Evolutionary conservation across 108 stramenopile genomes (phyloP).

Genomic region (Stephanodiscus minutulus): DNA sequence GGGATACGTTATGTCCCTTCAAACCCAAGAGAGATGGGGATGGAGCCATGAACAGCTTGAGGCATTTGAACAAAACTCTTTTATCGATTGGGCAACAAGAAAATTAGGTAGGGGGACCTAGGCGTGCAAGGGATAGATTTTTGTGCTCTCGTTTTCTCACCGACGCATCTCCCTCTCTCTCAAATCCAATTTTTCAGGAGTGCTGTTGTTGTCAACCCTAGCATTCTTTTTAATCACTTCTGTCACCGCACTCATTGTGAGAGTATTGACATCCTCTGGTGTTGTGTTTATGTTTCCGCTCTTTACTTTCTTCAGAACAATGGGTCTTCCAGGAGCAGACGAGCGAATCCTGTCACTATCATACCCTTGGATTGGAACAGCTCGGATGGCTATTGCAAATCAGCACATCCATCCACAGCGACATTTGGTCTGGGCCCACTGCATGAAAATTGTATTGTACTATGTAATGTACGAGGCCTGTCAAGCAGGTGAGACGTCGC

Average conservation of each 20-base stretch:
- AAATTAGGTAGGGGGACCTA: constrained; percentile 33
- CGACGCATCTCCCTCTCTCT: not conserved
- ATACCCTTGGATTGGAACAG: constrained; percentile 74
- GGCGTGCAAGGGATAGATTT: not conserved
- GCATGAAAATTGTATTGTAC: constrained; percentile 58
- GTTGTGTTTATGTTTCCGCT: constrained; percentile 74
- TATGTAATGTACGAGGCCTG: constrained; percentile 76
- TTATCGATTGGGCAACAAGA: constrained; percentile 26
- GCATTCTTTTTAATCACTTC: constrained; percentile 68
- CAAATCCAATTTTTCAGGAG: constrained; percentile 16
- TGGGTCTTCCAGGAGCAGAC: constrained; percentile 59
- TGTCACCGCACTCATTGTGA: constrained; percentile 69
- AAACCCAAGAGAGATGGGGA: constrained; percentile 61
- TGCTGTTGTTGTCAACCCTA: constrained; percentile 44
- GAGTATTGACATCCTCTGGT: constrained; percentile 67
- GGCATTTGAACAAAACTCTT: constrained; percentile 29
- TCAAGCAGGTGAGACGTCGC: constrained; percentile 41
- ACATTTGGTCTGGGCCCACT: constrained; percentile 49
- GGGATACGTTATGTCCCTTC: constrained; percentile 41
- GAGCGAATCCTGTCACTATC: constrained; percentile 56
- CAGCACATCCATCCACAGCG: constrained; percentile 43
- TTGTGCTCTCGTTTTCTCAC: not conserved
- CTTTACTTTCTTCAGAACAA: constrained; percentile 46
- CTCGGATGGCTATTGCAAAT: constrained; percentile 40
- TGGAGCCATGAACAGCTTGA: constrained; percentile 53